Evolutionary conservation across 2,329 filamentous ascomycete genomes (phyloP).

Genomic region (Pyrenochaeta sp.): DNA sequence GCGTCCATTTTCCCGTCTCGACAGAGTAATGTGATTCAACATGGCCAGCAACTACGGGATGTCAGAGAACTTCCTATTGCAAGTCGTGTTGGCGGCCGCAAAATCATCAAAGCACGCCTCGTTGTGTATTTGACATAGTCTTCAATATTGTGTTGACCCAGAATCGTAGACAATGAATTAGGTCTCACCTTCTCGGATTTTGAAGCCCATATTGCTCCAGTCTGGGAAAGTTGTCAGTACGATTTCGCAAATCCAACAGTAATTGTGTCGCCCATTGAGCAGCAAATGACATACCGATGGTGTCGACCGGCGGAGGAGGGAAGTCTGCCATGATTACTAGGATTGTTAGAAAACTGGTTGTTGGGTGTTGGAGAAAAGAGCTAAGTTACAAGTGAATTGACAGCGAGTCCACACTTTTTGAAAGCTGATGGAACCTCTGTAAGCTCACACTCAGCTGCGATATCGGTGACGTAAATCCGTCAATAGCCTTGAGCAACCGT

Average conservation of each 20-base stretch:
- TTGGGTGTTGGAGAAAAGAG: slow-evolving; percentile 8
- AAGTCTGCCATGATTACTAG: slow-evolving; percentile 43
- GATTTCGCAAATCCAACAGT: not conserved
- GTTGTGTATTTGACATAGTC: not conserved
- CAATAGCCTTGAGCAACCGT: slow-evolving; percentile 36
- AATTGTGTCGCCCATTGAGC: not conserved
- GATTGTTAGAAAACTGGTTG: slow-evolving; percentile 1
- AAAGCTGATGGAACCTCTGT: slow-evolving; percentile 23
- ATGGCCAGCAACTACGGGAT: slow-evolving; percentile 81
- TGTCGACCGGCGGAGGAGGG: slow-evolving; percentile 78
- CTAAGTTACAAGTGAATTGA: slow-evolving; percentile 13
- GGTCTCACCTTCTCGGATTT: slow-evolving; percentile 80
- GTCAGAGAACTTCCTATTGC: slow-evolving; percentile 8
- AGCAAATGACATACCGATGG: slow-evolving; percentile 66
- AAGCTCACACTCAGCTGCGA: slow-evolving; percentile 35
- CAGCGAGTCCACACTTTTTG: slow-evolving; percentile 16
- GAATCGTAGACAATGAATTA: not conserved
- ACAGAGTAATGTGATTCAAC: slow-evolving; percentile 85
- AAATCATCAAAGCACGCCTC: too few species aligned
- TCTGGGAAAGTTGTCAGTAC: slow-evolving; percentile 59
- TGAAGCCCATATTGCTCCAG: slow-evolving; percentile 94
- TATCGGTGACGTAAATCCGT: slow-evolving; percentile 42
- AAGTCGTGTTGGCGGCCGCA: too few species aligned
- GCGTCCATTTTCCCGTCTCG: slow-evolving; percentile 77
- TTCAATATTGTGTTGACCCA: not conserved